Percentiles rank a stretch among this genome's conserved stretches.
These are phyloP conservation scores for Starmerella sirachaensis DNA, from an alignment of 805 yeast species.

Conservation along the genomic window DNA sequence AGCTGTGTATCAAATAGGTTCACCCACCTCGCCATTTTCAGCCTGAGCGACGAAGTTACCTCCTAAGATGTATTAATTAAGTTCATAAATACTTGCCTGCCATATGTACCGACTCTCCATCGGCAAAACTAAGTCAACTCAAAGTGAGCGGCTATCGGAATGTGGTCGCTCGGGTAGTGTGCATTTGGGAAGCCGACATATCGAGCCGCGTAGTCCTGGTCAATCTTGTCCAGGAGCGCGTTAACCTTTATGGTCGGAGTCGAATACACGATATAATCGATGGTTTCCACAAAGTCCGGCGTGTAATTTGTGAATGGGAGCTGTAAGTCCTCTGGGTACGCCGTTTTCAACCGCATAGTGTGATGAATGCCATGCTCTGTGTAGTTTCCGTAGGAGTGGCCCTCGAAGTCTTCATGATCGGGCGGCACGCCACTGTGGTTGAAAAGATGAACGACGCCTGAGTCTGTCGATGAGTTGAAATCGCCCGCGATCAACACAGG, in stretches of 20 bases:
- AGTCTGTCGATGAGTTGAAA: constrained; percentile 73
- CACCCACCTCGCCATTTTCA: too few species aligned
- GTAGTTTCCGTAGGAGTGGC: constrained; percentile 80
- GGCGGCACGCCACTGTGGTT: constrained; percentile 63
- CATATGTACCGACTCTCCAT: neutral
- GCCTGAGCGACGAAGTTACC: too few species aligned
- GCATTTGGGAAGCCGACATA: constrained; percentile 90
- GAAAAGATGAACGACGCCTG: constrained; percentile 87
- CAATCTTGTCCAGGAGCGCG: constrained; percentile 78
- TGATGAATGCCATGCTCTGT: constrained; percentile 83
- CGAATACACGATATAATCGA: constrained; percentile 94
- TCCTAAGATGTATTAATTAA: too few species aligned
- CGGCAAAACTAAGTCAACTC: constrained; percentile 36
- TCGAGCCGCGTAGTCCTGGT: constrained; percentile 58
- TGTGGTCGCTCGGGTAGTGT: constrained; percentile 88
- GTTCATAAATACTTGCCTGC: neutral
- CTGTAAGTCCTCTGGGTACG: constrained; percentile 76
- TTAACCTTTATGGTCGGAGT: constrained; percentile 68
- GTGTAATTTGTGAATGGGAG: constrained; percentile 90
- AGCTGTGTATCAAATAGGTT: too few species aligned
- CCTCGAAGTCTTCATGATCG: constrained; percentile 68
- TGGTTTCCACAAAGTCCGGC: constrained; percentile 83
- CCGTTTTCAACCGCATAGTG: constrained; percentile 66
- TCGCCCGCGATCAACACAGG: constrained; percentile 84
- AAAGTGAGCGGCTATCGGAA: constrained; percentile 72